phyloP scores from a whole-genome alignment of 345 rosid genomes.

The Nasturtium officinale region DNA sequence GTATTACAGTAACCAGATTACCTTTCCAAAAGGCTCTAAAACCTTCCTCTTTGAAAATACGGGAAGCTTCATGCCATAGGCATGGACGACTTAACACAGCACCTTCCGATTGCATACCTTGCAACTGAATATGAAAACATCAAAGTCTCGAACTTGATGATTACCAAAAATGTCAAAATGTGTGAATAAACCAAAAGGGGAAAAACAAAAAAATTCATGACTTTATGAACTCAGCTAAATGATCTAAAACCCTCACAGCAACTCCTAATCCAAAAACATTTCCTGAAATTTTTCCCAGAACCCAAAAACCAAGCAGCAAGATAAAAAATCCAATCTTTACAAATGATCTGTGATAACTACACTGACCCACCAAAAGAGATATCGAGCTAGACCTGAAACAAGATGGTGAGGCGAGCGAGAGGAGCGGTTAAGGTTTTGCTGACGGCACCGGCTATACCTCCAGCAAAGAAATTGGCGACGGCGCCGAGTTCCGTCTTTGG shows the following conservation, averaged over 20 bases:
- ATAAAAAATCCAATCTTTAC: neutral
- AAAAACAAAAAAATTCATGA: neutral
- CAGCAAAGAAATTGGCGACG: conserved; percentile 67
- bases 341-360: neutral
- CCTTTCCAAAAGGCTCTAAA: conserved; percentile 98
- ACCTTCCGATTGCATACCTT: conserved; percentile 93
- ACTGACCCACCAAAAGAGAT: neutral
- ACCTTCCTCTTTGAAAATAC: conserved; percentile 83
- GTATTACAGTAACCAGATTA: conserved; percentile 84
- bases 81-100: conserved; percentile 60
- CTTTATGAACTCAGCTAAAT: neutral
- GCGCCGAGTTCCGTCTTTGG: conserved; percentile 56
- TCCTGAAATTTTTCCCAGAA: neutral
- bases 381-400: conserved; percentile 67
- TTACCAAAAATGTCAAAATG: neutral
- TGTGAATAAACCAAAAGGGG: neutral
- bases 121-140: conserved; percentile 68
- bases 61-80: conserved; percentile 84
- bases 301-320: conserved; percentile 6
- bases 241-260: neutral
- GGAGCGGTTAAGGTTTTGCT: conserved; percentile 99
- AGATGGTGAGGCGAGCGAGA: conserved; percentile 91
- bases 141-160: conserved; percentile 3
- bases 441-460: conserved; percentile 94
- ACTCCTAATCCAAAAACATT: neutral